Percentiles rank a stretch among this genome's conserved stretches.
These are phyloP conservation scores for Neolecta irregularis DNA, from an alignment of 1,139 yeast species.

Conservation along the genomic window DNA sequence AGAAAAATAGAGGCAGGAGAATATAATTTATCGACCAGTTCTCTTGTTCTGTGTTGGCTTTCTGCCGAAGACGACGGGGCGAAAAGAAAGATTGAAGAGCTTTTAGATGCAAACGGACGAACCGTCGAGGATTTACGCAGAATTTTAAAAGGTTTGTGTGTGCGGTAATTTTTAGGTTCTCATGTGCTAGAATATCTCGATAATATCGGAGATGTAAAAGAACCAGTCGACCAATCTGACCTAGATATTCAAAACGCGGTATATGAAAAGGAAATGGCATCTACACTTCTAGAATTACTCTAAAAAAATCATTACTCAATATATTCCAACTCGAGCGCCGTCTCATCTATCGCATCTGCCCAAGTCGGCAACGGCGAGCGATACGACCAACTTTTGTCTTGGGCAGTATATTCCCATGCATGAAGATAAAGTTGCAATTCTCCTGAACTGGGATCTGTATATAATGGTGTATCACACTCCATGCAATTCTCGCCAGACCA, in stretches of 20 bases:
- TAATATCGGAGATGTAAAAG: neutral
- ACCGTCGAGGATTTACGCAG: constrained; percentile 1
- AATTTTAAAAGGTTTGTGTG: constrained; percentile 2
- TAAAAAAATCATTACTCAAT: neutral
- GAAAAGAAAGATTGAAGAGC: constrained; percentile 1
- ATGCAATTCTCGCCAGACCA: constrained; percentile 44
- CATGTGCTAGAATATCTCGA: constrained; percentile 1
- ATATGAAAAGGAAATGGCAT: constrained; percentile 1
- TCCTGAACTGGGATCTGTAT: constrained; percentile 75
- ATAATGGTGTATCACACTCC: constrained; percentile 55
- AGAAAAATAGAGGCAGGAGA: constrained; percentile 20
- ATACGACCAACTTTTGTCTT: constrained; percentile 52
- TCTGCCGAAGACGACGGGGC: constrained; percentile 17
- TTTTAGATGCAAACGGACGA: neutral
- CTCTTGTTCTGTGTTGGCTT: constrained; percentile 22
- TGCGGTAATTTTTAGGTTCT: too few species aligned
- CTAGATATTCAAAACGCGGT: neutral
- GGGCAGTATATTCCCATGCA: constrained; percentile 51
- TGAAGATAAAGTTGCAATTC: constrained; percentile 83
- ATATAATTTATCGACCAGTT: constrained; percentile 18
- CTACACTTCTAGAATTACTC: constrained; percentile 1
- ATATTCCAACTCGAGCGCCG: too few species aligned
- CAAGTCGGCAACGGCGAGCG: constrained; percentile 72
- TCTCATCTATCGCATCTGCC: too few species aligned
- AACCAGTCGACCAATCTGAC: neutral